phyloP scores from a whole-genome alignment of 176 grass and related monocot genomes.

The Triticum dicoccoides region DNA sequence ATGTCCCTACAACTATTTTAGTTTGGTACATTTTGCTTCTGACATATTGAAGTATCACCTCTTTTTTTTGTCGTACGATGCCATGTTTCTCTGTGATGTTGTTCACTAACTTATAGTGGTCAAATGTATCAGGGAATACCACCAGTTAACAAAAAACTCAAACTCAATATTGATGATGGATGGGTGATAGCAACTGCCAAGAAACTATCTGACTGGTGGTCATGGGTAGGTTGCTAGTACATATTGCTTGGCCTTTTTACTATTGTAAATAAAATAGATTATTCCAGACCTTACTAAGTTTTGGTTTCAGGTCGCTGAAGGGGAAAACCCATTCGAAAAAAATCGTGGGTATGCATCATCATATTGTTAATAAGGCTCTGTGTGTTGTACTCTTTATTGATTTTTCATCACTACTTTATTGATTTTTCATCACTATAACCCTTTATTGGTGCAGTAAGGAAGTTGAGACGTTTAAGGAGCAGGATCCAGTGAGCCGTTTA shows the following conservation, averaged over 20 bases:
- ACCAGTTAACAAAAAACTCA: slow-evolving; percentile 53
- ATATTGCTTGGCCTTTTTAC: neutral
- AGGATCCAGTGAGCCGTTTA: slow-evolving; percentile 66
- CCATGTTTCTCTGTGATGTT: neutral
- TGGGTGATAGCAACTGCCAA: slow-evolving; percentile 74
- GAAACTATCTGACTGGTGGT: slow-evolving; percentile 80
- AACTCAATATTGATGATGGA: slow-evolving; percentile 47
- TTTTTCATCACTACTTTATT: neutral
- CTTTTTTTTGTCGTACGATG: neutral
- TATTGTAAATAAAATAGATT: neutral
- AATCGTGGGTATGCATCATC: slow-evolving; percentile 63
- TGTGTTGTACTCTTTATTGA: neutral
- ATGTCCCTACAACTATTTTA: neutral
- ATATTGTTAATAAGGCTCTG: neutral
- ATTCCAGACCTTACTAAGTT: slow-evolving; percentile 4
- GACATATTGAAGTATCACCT: neutral
- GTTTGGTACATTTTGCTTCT: neutral
- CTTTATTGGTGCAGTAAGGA: slow-evolving; percentile 61
- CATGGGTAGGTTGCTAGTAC: slow-evolving; percentile 60
- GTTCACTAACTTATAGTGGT: slow-evolving; percentile 10
- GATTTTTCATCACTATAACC: neutral
- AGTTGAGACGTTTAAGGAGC: slow-evolving; percentile 57
- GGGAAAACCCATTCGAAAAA: slow-evolving; percentile 55
- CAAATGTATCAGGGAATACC: slow-evolving; percentile 82
- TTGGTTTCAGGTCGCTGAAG: slow-evolving; percentile 76